phyloP scores from a whole-genome alignment of 2,329 filamentous ascomycete genomes.

The Hortaea sp. region DNA sequence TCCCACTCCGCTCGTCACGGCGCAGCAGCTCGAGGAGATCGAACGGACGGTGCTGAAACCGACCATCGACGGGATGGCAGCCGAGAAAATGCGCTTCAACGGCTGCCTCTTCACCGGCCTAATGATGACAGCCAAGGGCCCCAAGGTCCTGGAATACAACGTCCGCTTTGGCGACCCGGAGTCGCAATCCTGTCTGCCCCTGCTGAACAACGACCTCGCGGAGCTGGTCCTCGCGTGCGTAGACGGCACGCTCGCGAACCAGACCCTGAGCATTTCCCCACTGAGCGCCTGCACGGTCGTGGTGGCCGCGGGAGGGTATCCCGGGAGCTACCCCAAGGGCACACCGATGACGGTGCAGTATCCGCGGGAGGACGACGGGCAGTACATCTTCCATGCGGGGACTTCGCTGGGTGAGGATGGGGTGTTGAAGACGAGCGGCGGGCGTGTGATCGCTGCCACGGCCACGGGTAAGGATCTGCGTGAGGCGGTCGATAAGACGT shows the following conservation, averaged over 20 bases:
- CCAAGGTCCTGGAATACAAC: constrained; percentile 85
- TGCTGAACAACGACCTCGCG: constrained; percentile 78
- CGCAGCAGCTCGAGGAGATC: constrained; percentile 63
- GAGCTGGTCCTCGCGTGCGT: constrained; percentile 82
- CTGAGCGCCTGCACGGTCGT: constrained; percentile 84
- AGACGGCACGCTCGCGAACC: constrained; percentile 57
- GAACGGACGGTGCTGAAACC: constrained; percentile 78
- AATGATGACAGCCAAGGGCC: constrained; percentile 76
- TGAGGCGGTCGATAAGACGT: constrained; percentile 78
- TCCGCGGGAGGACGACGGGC: constrained; percentile 41
- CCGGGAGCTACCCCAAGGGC: constrained; percentile 74
- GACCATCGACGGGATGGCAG: constrained; percentile 78
- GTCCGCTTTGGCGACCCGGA: constrained; percentile 89
- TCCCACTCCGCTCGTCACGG: constrained; percentile 46
- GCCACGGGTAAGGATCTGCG: constrained; percentile 66
- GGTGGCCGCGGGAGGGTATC: constrained; percentile 87
- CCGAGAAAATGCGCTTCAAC: constrained; percentile 59
- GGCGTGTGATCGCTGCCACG: constrained; percentile 88
- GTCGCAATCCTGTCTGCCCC: constrained; percentile 73
- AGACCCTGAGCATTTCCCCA: constrained; percentile 18
- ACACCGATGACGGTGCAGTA: constrained; percentile 47
- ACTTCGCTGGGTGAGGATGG: constrained; percentile 55
- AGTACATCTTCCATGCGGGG: constrained; percentile 85
- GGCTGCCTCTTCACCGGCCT: constrained; percentile 81
- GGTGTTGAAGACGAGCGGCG: constrained; percentile 67